Conservation (phyloP, 495 filamentous ascomycete genomes). For the Podospora australis region DNA sequence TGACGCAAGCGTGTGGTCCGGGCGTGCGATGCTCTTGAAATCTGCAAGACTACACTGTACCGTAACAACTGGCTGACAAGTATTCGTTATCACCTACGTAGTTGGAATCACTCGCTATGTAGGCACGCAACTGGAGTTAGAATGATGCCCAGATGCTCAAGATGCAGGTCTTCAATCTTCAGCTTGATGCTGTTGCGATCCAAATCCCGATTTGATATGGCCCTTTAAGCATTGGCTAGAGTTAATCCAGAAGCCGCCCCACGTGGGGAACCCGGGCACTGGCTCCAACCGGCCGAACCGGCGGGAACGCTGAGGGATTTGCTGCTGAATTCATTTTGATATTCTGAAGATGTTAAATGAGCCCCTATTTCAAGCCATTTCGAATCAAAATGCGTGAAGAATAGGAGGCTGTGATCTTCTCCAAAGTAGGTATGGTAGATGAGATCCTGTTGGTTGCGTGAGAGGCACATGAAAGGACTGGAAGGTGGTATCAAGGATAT, state of each 20-base stretch:
- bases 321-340: neutral
- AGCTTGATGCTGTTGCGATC: neutral
- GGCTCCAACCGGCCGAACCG: neutral
- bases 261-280: slow-evolving; percentile 3
- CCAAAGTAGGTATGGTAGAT: too few relatives aligned
- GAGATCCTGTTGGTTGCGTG: slow-evolving; percentile 6
- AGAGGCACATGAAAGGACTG: neutral
- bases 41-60: too few relatives aligned
- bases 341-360: too few relatives aligned
- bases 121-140: too few relatives aligned
- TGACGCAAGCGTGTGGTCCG: neutral
- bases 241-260: neutral
- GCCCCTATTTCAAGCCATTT: too few relatives aligned
- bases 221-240: neutral
- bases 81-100: too few relatives aligned
- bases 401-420: neutral
- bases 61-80: too few relatives aligned
- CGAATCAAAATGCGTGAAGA: too few relatives aligned
- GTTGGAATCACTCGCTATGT: too few relatives aligned
- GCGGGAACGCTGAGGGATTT: slow-evolving; percentile 6
- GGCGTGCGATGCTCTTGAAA: too few relatives aligned
- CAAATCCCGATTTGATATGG: neutral
- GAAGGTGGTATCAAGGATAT: too few relatives aligned
- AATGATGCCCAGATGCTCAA: neutral
- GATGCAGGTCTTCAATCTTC: neutral